Conservation (phyloP, 305 asterid species). For the Solanum hybrid region DNA sequence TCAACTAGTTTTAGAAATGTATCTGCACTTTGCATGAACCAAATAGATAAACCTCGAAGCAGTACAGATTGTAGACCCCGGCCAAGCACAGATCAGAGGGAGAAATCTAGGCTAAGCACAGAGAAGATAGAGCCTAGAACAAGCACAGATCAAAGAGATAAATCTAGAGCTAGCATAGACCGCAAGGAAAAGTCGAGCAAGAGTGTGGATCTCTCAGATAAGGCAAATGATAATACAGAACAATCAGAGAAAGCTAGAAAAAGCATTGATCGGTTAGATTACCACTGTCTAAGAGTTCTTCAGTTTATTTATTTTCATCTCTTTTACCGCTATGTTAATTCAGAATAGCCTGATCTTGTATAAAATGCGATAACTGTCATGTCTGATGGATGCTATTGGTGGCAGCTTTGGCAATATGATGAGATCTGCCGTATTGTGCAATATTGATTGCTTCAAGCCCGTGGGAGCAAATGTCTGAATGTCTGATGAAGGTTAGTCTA, state of each 20-base stretch:
- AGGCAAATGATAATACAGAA: constrained; percentile 40
- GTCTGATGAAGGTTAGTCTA: constrained; percentile 30
- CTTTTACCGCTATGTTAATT: not conserved
- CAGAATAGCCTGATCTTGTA: not conserved
- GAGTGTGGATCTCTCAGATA: constrained; percentile 39
- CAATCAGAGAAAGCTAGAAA: constrained; percentile 80
- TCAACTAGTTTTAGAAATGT: constrained; percentile 44
- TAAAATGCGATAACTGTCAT: constrained; percentile 14
- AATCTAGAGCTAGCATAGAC: constrained; percentile 57
- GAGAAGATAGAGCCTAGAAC: constrained; percentile 64
- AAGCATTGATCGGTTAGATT: constrained; percentile 92
- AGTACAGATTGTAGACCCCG: constrained; percentile 74
- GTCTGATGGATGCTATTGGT: constrained; percentile 32
- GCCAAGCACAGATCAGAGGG: constrained; percentile 66
- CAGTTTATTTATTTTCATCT: constrained; percentile 9
- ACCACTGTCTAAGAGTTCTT: constrained; percentile 24
- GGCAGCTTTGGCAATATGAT: constrained; percentile 90
- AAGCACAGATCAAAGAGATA: constrained; percentile 59
- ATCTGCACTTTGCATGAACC: constrained; percentile 28
- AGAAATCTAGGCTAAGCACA: constrained; percentile 63
- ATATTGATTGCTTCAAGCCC: constrained; percentile 91
- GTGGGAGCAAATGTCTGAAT: constrained; percentile 59
- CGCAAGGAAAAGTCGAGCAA: constrained; percentile 57
- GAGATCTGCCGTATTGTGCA: constrained; percentile 93
- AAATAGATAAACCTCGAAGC: constrained; percentile 41